These are phyloP conservation scores for Keithomyces neogunnii DNA, from an alignment of 2,329 filamentous ascomycete species.

Conservation along the genomic window DNA sequence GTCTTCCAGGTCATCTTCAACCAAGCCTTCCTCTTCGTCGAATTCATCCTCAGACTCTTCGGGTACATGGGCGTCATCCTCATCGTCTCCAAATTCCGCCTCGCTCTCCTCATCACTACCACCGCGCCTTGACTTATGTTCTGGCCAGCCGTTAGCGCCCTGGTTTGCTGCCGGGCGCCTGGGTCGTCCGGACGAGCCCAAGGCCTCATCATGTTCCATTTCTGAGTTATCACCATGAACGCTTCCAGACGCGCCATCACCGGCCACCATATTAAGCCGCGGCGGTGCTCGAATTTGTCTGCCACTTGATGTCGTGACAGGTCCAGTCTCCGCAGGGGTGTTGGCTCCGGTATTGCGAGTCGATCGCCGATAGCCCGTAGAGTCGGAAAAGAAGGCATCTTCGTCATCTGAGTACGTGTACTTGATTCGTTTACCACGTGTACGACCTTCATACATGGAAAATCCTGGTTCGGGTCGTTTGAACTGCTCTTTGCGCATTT, in stretches of 20 bases:
- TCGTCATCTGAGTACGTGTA: slow-evolving; percentile 95
- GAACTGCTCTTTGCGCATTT: slow-evolving; percentile 79
- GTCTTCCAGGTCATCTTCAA: slow-evolving; percentile 43
- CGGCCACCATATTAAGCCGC: slow-evolving; percentile 55
- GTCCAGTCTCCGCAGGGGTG: slow-evolving; percentile 60
- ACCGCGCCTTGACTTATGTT: slow-evolving; percentile 27
- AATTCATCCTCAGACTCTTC: slow-evolving; percentile 49
- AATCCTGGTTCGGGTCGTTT: slow-evolving; percentile 80
- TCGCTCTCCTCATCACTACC: slow-evolving; percentile 60
- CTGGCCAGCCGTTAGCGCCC: slow-evolving; percentile 39
- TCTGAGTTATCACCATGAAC: slow-evolving; percentile 36
- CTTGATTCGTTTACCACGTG: slow-evolving; percentile 89
- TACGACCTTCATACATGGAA: slow-evolving; percentile 92
- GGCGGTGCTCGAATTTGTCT: slow-evolving; percentile 68
- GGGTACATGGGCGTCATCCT: slow-evolving; percentile 59
- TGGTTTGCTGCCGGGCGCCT: slow-evolving; percentile 40
- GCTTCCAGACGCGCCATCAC: slow-evolving; percentile 37
- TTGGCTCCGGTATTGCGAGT: slow-evolving; percentile 65
- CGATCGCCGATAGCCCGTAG: slow-evolving; percentile 53
- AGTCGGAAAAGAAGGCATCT: slow-evolving; percentile 59
- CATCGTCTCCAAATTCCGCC: slow-evolving; percentile 68
- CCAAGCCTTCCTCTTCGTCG: slow-evolving; percentile 48
- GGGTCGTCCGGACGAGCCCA: slow-evolving; percentile 39
- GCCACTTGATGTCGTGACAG: slow-evolving; percentile 72
- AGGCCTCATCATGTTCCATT: slow-evolving; percentile 28